Percentiles rank a stretch among this genome's conserved stretches.
phyloP scores from a whole-genome alignment of 352 stramenopile species.

The Plasmopara muralis region DNA sequence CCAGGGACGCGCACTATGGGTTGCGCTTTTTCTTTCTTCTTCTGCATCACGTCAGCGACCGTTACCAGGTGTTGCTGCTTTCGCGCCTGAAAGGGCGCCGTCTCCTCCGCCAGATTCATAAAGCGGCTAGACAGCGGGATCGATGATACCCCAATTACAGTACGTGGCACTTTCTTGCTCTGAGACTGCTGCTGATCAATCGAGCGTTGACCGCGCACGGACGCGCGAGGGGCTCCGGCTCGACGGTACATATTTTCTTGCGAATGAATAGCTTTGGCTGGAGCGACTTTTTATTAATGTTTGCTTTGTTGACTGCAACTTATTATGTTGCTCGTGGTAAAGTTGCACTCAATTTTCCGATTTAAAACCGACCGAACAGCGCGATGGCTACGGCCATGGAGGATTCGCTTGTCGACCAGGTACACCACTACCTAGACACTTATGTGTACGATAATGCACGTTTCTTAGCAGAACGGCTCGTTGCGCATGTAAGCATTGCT shows the following conservation, averaged over 20 bases:
- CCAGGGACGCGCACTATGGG: slow-evolving; percentile 15
- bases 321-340: slow-evolving; percentile 4
- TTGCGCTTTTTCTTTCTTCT: slow-evolving; percentile 23
- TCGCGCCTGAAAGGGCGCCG: slow-evolving; percentile 13
- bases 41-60: slow-evolving; percentile 24
- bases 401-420: slow-evolving; percentile 35
- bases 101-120: slow-evolving; percentile 50
- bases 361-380: slow-evolving; percentile 13
- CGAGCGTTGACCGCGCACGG: slow-evolving; percentile 53
- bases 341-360: slow-evolving; percentile 6
- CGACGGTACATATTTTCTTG: slow-evolving; percentile 24
- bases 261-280: not conserved
- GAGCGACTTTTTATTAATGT: not conserved
- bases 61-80: slow-evolving; percentile 33
- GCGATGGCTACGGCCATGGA: slow-evolving; percentile 29
- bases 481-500: slow-evolving; percentile 52
- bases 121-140: slow-evolving; percentile 76
- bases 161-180: slow-evolving; percentile 30
- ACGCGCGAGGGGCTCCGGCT: slow-evolving; percentile 32
- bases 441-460: slow-evolving; percentile 61
- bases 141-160: slow-evolving; percentile 58
- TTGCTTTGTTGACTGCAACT: not conserved
- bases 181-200: slow-evolving; percentile 41
- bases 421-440: slow-evolving; percentile 43
- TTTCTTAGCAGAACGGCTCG: slow-evolving; percentile 79